Evolutionary conservation across 148 eudicot genomes (phyloP).

Genomic region (Persicaria tinctoria): DNA sequence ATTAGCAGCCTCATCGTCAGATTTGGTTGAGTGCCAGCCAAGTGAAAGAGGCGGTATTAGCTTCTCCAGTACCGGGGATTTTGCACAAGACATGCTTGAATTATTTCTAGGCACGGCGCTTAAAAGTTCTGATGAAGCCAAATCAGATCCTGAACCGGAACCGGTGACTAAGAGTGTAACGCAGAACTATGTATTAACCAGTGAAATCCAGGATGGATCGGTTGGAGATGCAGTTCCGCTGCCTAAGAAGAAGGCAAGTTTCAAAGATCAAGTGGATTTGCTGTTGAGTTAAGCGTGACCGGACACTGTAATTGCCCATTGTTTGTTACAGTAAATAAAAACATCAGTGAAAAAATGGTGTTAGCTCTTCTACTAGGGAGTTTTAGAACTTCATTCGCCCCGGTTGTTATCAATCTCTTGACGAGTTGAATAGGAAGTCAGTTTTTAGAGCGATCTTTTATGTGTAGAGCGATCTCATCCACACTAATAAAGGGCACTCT

Average conservation of each 20-base stretch:
- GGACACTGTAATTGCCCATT: no score
- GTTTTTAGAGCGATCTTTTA: no score
- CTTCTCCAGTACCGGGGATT: conserved; percentile 27
- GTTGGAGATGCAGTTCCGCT: conserved; percentile 23
- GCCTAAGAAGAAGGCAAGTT: conserved; percentile 52
- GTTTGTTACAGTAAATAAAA: no score
- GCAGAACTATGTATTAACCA: background rate
- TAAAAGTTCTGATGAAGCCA: conserved; percentile 23
- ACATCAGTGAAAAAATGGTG: no score
- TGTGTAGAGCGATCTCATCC: no score
- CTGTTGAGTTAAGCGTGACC: conserved; percentile 30
- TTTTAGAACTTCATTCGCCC: no score
- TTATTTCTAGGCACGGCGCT: conserved; percentile 56
- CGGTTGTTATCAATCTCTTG: no score
- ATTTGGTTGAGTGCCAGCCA: conserved; percentile 17
- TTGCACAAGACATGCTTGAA: conserved; percentile 60
- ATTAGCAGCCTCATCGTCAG: conserved; percentile 18
- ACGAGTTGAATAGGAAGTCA: no score
- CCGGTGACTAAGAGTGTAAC: conserved; percentile 16
- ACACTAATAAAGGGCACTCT: no score
- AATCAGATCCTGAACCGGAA: conserved; percentile 28
- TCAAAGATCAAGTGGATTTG: conserved; percentile 47
- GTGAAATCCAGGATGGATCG: conserved; percentile 20
- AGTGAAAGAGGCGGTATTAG: conserved; percentile 18
- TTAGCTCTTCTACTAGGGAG: no score